Base-by-base conservation (phyloP, 306 rosid genomes). In the Astragalus glycyphyllos region DNA sequence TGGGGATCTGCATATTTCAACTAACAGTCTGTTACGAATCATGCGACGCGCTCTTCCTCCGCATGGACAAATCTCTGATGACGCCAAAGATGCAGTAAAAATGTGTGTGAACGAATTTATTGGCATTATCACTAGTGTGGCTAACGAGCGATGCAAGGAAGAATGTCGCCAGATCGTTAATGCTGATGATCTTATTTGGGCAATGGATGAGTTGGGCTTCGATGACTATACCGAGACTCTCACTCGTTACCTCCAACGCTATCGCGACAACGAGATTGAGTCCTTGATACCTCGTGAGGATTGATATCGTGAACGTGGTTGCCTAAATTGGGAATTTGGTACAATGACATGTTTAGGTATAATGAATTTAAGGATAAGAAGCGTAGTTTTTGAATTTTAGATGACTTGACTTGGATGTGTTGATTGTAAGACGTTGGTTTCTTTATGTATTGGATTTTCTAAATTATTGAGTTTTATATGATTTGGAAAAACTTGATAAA, bases 11-110 rank as follows among this genome's bases (percentile, higher is more conserved):
- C 2, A 64, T 31, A 80, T 88, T 31, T 87, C 91, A 5, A 77
- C 80, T 13, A 79, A 79, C 1, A 78, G 79, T 55, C 69, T 86
- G 12, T 79, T 83, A 10, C 53, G 85, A 56, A 89, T 89, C 76
- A 89, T 89, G 96, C 84, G 78, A 78, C 84, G 79, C 37, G 80
- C 72, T 67, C 79, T 89, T 40, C 96, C 96, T 11, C 53, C 75
- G 0, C 71, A 80, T 0, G 89, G 86, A 0, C 84, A 80, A 79
- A 69, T 89, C 71, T 74, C 91, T 0, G 71, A 82, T 38, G 89
- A 82, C n/a, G 86, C 86, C 2, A 86, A 86, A 62, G 80, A 80
- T 35, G 70, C 87, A 14, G 80, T 78, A 84, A 87, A 86, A 38
- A 82, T 71, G 47, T 88, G 89, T 3, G 86, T 80, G 4, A 78